Percentiles rank a stretch among this genome's conserved stretches.
These are phyloP conservation scores for Fusarium multiceps DNA, from an alignment of 2,329 filamentous ascomycete genomes.

Conservation along the genomic window DNA sequence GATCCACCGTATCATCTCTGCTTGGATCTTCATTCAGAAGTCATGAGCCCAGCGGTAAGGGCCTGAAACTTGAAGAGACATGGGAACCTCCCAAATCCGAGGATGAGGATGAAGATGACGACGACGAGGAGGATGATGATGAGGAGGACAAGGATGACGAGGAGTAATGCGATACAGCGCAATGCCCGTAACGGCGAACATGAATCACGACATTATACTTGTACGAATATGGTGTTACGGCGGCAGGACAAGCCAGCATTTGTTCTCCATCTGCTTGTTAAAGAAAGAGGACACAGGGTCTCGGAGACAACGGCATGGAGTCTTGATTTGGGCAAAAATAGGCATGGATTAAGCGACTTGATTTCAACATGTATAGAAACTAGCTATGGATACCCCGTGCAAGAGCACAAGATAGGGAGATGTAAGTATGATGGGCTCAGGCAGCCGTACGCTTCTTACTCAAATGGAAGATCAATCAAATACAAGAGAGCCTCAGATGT, in stretches of 20 bases:
- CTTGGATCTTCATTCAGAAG: slow-evolving; percentile 61
- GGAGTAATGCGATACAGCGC: slow-evolving; percentile 44
- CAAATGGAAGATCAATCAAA: slow-evolving; percentile 10
- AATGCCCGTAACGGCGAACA: slow-evolving; percentile 11
- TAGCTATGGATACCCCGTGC: slow-evolving; percentile 42
- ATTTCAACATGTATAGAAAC: slow-evolving; percentile 32
- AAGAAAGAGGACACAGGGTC: slow-evolving; percentile 12
- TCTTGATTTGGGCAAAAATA: slow-evolving; percentile 20
- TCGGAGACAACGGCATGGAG: slow-evolving; percentile 23
- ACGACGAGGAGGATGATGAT: slow-evolving; percentile 56
- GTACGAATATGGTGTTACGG: slow-evolving; percentile 32
- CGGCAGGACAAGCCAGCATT: slow-evolving; percentile 13
- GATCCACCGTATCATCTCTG: slow-evolving; percentile 65
- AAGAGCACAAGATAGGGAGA: slow-evolving; percentile 25
- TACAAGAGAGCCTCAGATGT: neutral
- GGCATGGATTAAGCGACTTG: slow-evolving; percentile 23
- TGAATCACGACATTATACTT: slow-evolving; percentile 36
- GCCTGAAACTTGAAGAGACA: slow-evolving; percentile 83
- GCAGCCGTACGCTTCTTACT: slow-evolving; percentile 10
- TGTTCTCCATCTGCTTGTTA: neutral
- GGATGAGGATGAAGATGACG: slow-evolving; percentile 65
- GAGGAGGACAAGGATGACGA: slow-evolving; percentile 36
- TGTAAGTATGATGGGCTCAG: slow-evolving; percentile 19
- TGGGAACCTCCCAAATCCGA: slow-evolving; percentile 77
- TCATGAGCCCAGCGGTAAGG: slow-evolving; percentile 70